Percentiles rank a stretch among this genome's conserved stretches.
Evolutionary conservation across 768 basidiomycete genomes (phyloP).

Genomic region (Butyriboletus loyo): DNA sequence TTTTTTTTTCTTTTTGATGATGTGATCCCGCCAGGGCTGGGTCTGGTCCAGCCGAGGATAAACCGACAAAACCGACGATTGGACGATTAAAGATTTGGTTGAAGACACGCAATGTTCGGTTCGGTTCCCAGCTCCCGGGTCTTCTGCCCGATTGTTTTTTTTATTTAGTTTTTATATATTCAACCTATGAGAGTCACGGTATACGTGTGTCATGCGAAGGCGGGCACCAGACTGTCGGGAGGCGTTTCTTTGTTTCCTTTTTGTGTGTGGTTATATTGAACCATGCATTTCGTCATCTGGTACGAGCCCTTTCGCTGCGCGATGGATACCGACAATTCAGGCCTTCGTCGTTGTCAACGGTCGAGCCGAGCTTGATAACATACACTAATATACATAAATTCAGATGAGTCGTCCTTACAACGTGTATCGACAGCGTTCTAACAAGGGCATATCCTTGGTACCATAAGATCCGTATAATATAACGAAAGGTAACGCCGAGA

Average conservation of each 20-base stretch:
- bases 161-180: background rate
- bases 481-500: background rate
- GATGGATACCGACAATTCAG: background rate
- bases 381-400: background rate
- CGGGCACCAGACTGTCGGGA: too few species aligned
- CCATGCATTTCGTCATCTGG: background rate
- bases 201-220: background rate
- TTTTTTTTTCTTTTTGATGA: background rate
- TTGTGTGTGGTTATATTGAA: background rate
- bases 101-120: too few species aligned
- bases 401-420: background rate
- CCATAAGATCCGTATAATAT: background rate
- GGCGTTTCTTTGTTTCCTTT: background rate
- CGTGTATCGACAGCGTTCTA: background rate
- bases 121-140: background rate
- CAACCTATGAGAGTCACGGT: background rate
- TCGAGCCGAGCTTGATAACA: background rate
- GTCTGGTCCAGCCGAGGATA: background rate
- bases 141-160: background rate
- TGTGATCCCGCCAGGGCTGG: background rate
- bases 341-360: too few species aligned
- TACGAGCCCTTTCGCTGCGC: background rate
- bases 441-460: background rate
- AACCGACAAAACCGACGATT: too few species aligned
- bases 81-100: too few species aligned